Base-by-base conservation (phyloP, 305 asterid species). In the Caryopteris hybrid region DNA sequence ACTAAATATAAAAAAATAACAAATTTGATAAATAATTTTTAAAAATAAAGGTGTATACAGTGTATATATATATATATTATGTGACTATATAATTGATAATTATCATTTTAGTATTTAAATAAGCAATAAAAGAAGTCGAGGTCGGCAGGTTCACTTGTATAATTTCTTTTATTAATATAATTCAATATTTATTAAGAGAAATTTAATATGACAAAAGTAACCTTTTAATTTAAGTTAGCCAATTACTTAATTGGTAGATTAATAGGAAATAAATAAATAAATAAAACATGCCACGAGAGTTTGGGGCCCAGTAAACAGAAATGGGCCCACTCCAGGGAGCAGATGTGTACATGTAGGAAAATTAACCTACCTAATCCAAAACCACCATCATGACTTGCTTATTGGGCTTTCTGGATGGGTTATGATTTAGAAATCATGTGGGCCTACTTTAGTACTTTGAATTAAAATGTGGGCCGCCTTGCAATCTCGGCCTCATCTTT, bases 401-500 rank as follows among this genome's bases (percentile, higher is more conserved):
- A 68, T 76, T 83, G 89, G 89, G 91, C 81, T 72, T 69, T 43
- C 45, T 11, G 0, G 6, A 25, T 11, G 29, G 62, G 45, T 31
- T 27, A 45, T 0, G 17, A 43, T 55, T 55, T 27, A 20, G 52
- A 46, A 58, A 46, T 47, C 42, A 62, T 38, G 80, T 74, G 78
- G 86, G 78, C 83, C 87, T 71, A 29, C 29, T 45, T 31, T 64
- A n/a, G 20, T 34, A 39, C 52, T 13, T 23, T 52, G 23, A 57
- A 43, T 79, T 69, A 68, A 41, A 34, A 68, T 9, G 79, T 77
- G 84, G 84, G 77, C 88, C 88, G 74, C 20, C 8, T 2, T 42
- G 20, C 16, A 52, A 33, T 54, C 70, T 68, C 43, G 57, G 25
- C 88, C 81, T 73, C 84, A 39, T 57, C 63, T 10, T 20, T 14